phyloP scores from a whole-genome alignment of 306 rosid genomes.

The Betula pendula region DNA sequence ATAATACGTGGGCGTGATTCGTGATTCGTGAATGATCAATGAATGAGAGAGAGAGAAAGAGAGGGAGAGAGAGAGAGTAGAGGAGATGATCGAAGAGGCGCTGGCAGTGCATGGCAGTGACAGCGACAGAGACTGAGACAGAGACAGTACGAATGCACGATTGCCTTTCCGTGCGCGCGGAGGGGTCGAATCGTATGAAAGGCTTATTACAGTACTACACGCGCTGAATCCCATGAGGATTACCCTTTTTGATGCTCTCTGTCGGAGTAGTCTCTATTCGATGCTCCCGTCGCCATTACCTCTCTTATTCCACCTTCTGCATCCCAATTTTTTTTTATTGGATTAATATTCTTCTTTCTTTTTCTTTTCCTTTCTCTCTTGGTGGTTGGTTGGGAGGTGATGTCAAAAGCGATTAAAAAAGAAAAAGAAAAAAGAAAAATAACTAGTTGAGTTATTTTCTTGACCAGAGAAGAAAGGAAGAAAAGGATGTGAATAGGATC shows the following conservation, averaged over 20 bases:
- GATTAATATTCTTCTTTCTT: background rate
- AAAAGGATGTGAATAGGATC: background rate
- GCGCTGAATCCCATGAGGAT: background rate
- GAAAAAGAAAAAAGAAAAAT: no score
- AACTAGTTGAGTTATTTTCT: no score
- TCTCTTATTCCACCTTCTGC: background rate
- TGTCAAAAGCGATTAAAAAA: background rate
- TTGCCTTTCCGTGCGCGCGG: slow-evolving; percentile 26
- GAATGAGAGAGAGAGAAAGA: slow-evolving; percentile 18
- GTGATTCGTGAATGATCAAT: no score
- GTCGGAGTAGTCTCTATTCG: background rate
- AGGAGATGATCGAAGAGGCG: background rate
- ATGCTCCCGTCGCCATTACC: background rate
- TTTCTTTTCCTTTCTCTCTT: slow-evolving; percentile 5
- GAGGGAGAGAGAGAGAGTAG: background rate
- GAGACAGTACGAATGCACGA: no score
- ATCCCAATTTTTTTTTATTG: background rate
- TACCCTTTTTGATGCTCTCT: background rate
- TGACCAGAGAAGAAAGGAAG: no score
- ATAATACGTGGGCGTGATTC: no score
- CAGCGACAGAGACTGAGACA: background rate
- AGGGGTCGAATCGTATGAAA: slow-evolving; percentile 39
- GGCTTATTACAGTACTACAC: slow-evolving; percentile 11
- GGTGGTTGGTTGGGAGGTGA: background rate
- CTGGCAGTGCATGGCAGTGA: slow-evolving; percentile 16